Conservation (phyloP, 139 green algal species). For the Ettlia oleoabundans region DNA sequence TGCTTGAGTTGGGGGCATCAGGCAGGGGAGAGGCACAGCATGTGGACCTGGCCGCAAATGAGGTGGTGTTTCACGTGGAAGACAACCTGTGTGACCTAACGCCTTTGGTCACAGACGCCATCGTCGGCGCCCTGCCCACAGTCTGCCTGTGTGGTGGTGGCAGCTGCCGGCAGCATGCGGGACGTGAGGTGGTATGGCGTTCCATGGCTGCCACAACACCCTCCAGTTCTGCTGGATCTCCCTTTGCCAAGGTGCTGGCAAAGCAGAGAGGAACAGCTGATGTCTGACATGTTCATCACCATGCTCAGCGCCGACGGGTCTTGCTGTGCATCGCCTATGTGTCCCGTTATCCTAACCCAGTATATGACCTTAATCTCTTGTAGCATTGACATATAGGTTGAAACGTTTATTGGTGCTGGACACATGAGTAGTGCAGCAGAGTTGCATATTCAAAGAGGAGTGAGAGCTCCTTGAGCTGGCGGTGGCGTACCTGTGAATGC, state of each 20-base stretch:
- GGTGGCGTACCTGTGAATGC: too few species aligned
- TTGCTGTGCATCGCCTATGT: too few species aligned
- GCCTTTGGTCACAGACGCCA: neutral
- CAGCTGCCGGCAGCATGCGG: slow-evolving; percentile 19
- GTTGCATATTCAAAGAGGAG: too few species aligned
- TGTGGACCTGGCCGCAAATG: neutral
- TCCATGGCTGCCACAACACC: neutral
- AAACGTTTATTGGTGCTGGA: too few species aligned
- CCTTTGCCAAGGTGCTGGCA: slow-evolving; percentile 6
- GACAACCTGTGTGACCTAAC: slow-evolving; percentile 15
- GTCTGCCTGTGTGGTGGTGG: slow-evolving; percentile 36
- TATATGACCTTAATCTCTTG: too few species aligned
- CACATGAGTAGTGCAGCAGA: too few species aligned
- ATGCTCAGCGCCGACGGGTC: neutral
- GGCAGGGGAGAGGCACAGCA: neutral
- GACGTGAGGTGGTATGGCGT: slow-evolving; percentile 4
- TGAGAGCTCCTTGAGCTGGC: too few species aligned
- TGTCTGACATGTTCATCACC: neutral
- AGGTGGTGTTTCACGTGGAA: neutral
- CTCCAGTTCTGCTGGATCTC: too few species aligned
- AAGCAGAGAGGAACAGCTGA: neutral
- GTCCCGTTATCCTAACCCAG: too few species aligned
- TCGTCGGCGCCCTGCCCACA: slow-evolving; percentile 6
- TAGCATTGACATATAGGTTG: too few species aligned
- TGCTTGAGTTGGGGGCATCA: neutral